phyloP scores from a whole-genome alignment of 768 basidiomycete species.

The Amylocystis lapponica region DNA sequence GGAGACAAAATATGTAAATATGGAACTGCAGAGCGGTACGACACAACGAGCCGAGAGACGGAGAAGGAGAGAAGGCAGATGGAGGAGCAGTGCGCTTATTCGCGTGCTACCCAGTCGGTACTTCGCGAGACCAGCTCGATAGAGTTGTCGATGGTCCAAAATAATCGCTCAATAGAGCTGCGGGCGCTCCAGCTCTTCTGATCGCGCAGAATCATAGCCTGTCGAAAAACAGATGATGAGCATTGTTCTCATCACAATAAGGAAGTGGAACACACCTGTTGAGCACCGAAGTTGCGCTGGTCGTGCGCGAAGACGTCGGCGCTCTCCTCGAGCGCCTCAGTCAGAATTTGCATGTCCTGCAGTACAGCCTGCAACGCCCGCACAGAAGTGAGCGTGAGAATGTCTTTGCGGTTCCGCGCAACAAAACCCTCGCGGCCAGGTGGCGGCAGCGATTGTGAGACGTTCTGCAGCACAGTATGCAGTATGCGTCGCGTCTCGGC shows the following conservation, averaged over 20 bases:
- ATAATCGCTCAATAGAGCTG: slow-evolving; percentile 85
- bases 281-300: slow-evolving; percentile 93
- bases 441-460: slow-evolving; percentile 66
- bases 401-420: slow-evolving; percentile 73
- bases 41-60: not conserved
- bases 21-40: slow-evolving; percentile 1
- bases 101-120: slow-evolving; percentile 68
- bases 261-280: slow-evolving; percentile 60
- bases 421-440: slow-evolving; percentile 41
- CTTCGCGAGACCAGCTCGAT: slow-evolving; percentile 82
- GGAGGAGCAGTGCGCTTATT: slow-evolving; percentile 11
- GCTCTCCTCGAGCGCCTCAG: slow-evolving; percentile 88
- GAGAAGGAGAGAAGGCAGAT: slow-evolving; percentile 1
- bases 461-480: slow-evolving; percentile 82
- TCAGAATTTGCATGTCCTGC: slow-evolving; percentile 80
- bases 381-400: slow-evolving; percentile 65
- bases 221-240: slow-evolving; percentile 5
- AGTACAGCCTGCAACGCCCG: slow-evolving; percentile 80
- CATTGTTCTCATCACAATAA: not conserved
- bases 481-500: slow-evolving; percentile 89
- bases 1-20: slow-evolving; percentile 5
- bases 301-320: slow-evolving; percentile 90
- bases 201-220: slow-evolving; percentile 95
- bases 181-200: slow-evolving; percentile 94
- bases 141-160: slow-evolving; percentile 90